Percentiles rank a stretch among this genome's conserved stretches.
These are phyloP conservation scores for Boletus semigastroideus DNA, from an alignment of 1,284 basidiomycete genomes.

Conservation along the genomic window DNA sequence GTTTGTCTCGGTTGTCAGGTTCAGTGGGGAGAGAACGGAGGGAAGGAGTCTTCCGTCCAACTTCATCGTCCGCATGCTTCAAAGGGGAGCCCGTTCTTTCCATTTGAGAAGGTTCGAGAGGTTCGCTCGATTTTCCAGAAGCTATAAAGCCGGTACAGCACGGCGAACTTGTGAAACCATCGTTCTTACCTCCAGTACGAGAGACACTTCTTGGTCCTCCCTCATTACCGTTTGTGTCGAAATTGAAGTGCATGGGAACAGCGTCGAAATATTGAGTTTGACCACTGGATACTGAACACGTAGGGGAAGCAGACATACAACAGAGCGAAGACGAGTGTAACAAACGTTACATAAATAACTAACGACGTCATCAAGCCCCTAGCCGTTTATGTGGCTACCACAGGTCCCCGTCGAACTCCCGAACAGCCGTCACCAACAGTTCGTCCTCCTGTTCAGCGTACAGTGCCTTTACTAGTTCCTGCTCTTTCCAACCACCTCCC, in stretches of 20 bases:
- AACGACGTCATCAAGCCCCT: constrained; percentile 28
- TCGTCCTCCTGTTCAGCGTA: constrained; percentile 62
- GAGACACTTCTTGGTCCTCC: background rate
- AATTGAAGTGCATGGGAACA: constrained; percentile 16
- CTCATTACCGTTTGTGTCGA: background rate
- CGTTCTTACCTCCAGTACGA: constrained; percentile 5
- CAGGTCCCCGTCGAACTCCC: constrained; percentile 28
- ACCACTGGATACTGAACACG: constrained; percentile 21
- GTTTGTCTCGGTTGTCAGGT: constrained; percentile 7
- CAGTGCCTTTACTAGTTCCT: constrained; percentile 76
- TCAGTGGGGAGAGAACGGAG: constrained; percentile 27
- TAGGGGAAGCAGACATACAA: constrained; percentile 19
- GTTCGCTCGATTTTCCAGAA: background rate
- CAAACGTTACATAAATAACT: constrained; percentile 24
- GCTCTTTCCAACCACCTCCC: constrained; percentile 61
- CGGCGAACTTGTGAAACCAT: background rate
- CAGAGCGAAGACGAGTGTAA: background rate
- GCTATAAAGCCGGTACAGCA: constrained; percentile 1
- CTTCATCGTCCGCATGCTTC: background rate
- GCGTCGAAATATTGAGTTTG: constrained; percentile 31
- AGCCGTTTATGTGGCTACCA: constrained; percentile 11
- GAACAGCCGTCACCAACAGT: constrained; percentile 34
- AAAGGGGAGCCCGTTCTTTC: background rate
- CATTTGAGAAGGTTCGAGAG: background rate
- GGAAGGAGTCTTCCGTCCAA: constrained; percentile 12